A percentile compares a stretch with the other conserved stretches of the same genome.
Evolutionary conservation across 176 grass and related monocot species (phyloP).

Genomic region (Aechmea fasciata): DNA sequence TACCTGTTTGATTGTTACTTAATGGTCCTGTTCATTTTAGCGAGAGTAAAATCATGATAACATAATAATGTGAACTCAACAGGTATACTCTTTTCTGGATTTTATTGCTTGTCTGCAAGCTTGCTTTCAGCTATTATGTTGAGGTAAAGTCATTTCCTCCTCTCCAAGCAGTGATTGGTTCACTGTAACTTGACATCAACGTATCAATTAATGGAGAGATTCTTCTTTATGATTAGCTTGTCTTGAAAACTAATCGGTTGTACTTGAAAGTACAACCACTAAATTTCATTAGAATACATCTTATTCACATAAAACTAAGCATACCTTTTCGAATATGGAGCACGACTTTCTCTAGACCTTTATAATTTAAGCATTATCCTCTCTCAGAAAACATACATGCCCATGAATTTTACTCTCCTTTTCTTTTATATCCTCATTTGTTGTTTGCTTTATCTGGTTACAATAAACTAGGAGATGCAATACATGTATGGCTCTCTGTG

Average conservation of each 20-base stretch:
- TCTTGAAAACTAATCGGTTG: not conserved
- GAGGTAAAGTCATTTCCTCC: constrained; percentile 42
- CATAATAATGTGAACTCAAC: constrained; percentile 16
- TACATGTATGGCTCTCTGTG: too few relatives aligned
- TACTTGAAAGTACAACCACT: not conserved
- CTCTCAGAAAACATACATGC: not conserved
- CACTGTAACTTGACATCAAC: not conserved
- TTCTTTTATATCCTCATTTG: not conserved
- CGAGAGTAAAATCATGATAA: constrained; percentile 13
- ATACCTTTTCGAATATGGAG: not conserved
- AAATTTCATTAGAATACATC: not conserved
- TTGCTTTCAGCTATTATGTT: constrained; percentile 94
- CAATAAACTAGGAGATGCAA: too few relatives aligned
- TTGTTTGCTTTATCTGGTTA: not conserved
- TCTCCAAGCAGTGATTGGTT: not conserved
- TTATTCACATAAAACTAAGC: not conserved
- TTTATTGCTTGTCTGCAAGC: constrained; percentile 92
- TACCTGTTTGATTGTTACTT: constrained; percentile 16
- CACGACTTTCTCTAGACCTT: not conserved
- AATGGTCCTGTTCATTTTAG: constrained; percentile 7
- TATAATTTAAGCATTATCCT: constrained; percentile 4
- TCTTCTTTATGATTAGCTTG: not conserved
- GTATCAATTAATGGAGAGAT: not conserved
- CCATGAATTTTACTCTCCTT: not conserved
- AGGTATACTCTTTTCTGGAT: constrained; percentile 97